Conservation (phyloP, 352 stramenopile species). For the Halophytophthora polymorphica region DNA sequence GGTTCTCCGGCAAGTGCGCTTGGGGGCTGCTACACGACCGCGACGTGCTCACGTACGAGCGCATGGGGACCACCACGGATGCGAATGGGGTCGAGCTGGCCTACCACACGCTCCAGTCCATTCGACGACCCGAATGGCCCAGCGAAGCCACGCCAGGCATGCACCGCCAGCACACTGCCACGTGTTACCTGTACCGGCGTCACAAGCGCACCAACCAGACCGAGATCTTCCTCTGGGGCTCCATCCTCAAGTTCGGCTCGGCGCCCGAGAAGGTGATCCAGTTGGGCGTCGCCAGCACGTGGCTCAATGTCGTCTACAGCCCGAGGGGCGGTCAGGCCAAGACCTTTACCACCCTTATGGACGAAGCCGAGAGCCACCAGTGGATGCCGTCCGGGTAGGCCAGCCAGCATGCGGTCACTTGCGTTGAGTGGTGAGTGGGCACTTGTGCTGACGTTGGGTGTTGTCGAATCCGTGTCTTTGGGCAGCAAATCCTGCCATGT, state of each 20-base stretch:
- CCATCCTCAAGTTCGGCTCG: constrained; percentile 30
- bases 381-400: constrained; percentile 26
- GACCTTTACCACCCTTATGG: constrained; percentile 27
- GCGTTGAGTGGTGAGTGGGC: constrained; percentile 9
- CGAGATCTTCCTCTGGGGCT: constrained; percentile 37
- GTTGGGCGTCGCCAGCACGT: constrained; percentile 28
- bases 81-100: constrained; percentile 28
- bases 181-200: constrained; percentile 36
- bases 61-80: constrained; percentile 31
- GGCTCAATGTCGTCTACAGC: constrained; percentile 30
- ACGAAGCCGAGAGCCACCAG: constrained; percentile 23
- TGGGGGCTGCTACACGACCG: constrained; percentile 30
- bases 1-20: constrained; percentile 26
- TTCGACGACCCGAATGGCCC: constrained; percentile 41
- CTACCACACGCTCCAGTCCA: constrained; percentile 47
- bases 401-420: constrained; percentile 17
- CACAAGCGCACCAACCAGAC: constrained; percentile 23
- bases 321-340: constrained; percentile 22
- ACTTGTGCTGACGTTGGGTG: background rate
- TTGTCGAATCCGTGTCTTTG: background rate
- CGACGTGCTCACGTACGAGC: constrained; percentile 43
- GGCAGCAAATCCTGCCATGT: constrained; percentile 31
- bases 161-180: constrained; percentile 29
- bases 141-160: constrained; percentile 30
- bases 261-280: constrained; percentile 29